A percentile compares a stretch with the other conserved stretches of the same genome.
Evolutionary conservation across 2,329 filamentous ascomycete species (phyloP).

Genomic region (Colletotrichum karsti): DNA sequence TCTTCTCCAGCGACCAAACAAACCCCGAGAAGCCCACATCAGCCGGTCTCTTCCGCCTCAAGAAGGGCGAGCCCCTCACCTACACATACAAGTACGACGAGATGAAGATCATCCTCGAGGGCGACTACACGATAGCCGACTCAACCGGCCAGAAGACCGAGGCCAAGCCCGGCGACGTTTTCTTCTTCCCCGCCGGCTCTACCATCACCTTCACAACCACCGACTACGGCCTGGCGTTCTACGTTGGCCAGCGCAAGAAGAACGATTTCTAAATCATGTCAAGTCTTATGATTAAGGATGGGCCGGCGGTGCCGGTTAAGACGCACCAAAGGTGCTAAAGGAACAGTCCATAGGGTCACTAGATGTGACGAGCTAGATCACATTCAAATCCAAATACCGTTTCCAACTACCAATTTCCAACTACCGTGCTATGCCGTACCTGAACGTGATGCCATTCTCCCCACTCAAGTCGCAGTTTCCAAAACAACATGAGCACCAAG

Average conservation of each 20-base stretch:
- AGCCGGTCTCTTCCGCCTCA: conserved; percentile 72
- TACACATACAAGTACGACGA: conserved; percentile 78
- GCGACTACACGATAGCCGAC: conserved; percentile 71
- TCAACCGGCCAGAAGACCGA: conserved; percentile 67
- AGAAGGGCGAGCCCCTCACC: conserved; percentile 72
- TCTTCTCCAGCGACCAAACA: conserved; percentile 63
- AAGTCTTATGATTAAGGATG: fast-evolving
- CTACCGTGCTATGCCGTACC: no score
- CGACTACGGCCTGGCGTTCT: conserved; percentile 70
- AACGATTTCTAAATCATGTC: conserved; percentile 33
- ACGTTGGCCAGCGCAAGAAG: conserved; percentile 50
- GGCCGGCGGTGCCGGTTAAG: background rate
- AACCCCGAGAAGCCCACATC: conserved; percentile 68
- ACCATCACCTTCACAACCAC: conserved; percentile 73
- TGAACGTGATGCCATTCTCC: no score
- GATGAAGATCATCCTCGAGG: conserved; percentile 79
- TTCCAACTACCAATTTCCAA: no score
- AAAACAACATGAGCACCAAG: no score
- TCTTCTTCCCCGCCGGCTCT: conserved; percentile 73
- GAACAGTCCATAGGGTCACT: background rate
- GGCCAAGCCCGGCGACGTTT: conserved; percentile 70
- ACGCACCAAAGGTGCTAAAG: background rate
- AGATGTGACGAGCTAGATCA: background rate
- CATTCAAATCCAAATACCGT: background rate
- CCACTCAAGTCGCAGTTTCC: background rate